Base-by-base conservation (phyloP, 306 rosid species). In the Sesbania bispinosa region DNA sequence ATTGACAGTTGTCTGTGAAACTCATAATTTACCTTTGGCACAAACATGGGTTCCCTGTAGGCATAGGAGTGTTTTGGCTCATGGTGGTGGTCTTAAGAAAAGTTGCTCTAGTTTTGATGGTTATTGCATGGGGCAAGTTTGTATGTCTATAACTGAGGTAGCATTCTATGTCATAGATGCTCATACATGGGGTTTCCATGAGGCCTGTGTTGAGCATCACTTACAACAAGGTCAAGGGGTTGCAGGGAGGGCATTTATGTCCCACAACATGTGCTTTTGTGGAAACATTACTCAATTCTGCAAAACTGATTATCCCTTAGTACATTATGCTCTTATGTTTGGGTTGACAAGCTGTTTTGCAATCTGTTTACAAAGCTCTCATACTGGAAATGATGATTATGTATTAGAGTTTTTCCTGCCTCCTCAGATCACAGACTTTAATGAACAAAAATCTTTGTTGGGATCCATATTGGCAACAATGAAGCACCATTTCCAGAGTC, bases 21-120 rank as follows among this genome's bases (percentile, higher is more conserved):
- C 93, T 75, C 88, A 85, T 68, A 88, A 86, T 35, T 74, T 93
- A 80, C 98, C 97, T 20, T 78, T 93, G 69, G 97, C 97, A 70
- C 98, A 93, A 87, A 90, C 97, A n/a, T 90, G 98, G 98, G 90
- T 93, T 81, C 97, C 98, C 0, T 93, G 97, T 63, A 82, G 79
- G 93, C 92, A 88, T 70, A 81, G 96, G 19, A 88, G 82, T 52
- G 93, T 93, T 75, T 82, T 93, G 76, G 91, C 93, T 36, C 38
- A 86, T 15, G 98, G 96, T 13, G 96, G 96, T 20, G 98, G 96
- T 69, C 67, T 79, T 61, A 86, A 80, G 90, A 93, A 88, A 80
- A 87, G 42, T 73, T 93, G 98, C 62, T 85, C 85, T 2, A 87
- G 96, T 69, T 81, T 93, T 71, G 96, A 90, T 72, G 97, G 97